phyloP scores from a whole-genome alignment of 2,329 filamentous ascomycete genomes.

The Hyphodiscus sp. region DNA sequence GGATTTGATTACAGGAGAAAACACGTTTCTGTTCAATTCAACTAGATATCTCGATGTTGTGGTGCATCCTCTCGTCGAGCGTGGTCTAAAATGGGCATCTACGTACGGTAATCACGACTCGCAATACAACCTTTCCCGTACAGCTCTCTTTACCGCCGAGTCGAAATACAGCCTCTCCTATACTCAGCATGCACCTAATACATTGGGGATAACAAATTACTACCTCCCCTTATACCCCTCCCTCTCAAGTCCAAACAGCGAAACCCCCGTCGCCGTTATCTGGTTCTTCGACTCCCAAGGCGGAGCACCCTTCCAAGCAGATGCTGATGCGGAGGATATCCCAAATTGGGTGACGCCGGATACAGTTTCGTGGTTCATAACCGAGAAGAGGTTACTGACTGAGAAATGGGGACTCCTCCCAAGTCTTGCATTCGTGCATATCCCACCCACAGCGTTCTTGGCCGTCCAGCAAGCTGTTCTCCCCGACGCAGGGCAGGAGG shows the following conservation, averaged over 20 bases:
- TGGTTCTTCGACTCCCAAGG: slow-evolving; percentile 70
- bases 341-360: slow-evolving; percentile 40
- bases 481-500: slow-evolving; percentile 15
- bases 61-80: slow-evolving; percentile 49
- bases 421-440: slow-evolving; percentile 49
- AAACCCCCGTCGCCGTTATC: slow-evolving; percentile 42
- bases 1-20: slow-evolving; percentile 65
- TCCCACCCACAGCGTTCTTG: slow-evolving; percentile 39
- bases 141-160: slow-evolving; percentile 36
- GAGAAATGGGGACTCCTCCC: slow-evolving; percentile 30
- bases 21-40: slow-evolving; percentile 47
- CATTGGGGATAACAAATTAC: slow-evolving; percentile 46
- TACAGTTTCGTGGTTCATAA: slow-evolving; percentile 41
- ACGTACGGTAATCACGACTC: slow-evolving; percentile 69
- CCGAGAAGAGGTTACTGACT: slow-evolving; percentile 15
- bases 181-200: slow-evolving; percentile 38
- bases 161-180: slow-evolving; percentile 30
- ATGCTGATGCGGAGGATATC: slow-evolving; percentile 21
- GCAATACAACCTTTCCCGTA: slow-evolving; percentile 48
- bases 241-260: neutral
- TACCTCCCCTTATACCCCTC: slow-evolving; percentile 43
- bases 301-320: slow-evolving; percentile 42
- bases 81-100: slow-evolving; percentile 54
- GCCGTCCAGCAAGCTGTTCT: slow-evolving; percentile 32
- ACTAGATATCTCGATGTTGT: slow-evolving; percentile 54